Conservation (phyloP, 2,329 filamentous ascomycete genomes). For the Ascochyta clinopodiicola region DNA sequence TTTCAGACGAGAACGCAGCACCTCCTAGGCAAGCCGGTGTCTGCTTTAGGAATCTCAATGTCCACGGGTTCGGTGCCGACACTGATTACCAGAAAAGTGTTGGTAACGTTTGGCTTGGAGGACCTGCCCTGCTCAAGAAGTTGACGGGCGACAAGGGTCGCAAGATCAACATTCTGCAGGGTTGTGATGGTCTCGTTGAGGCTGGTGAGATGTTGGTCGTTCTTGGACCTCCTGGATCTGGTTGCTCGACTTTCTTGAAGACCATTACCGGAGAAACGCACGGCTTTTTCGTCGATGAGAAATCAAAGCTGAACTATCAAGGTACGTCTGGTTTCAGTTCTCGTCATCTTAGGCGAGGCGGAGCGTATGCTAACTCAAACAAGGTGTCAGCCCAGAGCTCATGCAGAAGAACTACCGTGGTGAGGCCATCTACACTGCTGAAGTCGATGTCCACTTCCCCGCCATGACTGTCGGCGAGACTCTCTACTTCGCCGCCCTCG, state of each 20-base stretch:
- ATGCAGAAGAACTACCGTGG: slow-evolving; percentile 82
- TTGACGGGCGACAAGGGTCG: slow-evolving; percentile 42
- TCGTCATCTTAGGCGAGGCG: no score
- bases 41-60: slow-evolving; percentile 55
- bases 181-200: slow-evolving; percentile 72
- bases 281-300: slow-evolving; percentile 74
- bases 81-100: slow-evolving; percentile 61
- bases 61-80: slow-evolving; percentile 56
- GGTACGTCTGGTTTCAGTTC: slow-evolving; percentile 50
- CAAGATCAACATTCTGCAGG: slow-evolving; percentile 69
- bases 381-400: slow-evolving; percentile 70
- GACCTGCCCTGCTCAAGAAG: slow-evolving; percentile 47
- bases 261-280: slow-evolving; percentile 83
- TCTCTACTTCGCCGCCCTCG: slow-evolving; percentile 76
- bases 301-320: slow-evolving; percentile 82
- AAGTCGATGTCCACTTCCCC: slow-evolving; percentile 83
- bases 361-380: slow-evolving; percentile 14
- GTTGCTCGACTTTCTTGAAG: slow-evolving; percentile 85
- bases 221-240: slow-evolving; percentile 70
- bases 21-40: slow-evolving; percentile 56
- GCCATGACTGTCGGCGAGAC: slow-evolving; percentile 80
- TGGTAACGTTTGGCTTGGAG: slow-evolving; percentile 55
- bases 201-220: slow-evolving; percentile 79
- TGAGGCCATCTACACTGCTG: slow-evolving; percentile 86
- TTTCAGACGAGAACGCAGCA: slow-evolving; percentile 50